phyloP scores from a whole-genome alignment of 2,329 filamentous ascomycete genomes.

The Waltergamsia citrina region DNA sequence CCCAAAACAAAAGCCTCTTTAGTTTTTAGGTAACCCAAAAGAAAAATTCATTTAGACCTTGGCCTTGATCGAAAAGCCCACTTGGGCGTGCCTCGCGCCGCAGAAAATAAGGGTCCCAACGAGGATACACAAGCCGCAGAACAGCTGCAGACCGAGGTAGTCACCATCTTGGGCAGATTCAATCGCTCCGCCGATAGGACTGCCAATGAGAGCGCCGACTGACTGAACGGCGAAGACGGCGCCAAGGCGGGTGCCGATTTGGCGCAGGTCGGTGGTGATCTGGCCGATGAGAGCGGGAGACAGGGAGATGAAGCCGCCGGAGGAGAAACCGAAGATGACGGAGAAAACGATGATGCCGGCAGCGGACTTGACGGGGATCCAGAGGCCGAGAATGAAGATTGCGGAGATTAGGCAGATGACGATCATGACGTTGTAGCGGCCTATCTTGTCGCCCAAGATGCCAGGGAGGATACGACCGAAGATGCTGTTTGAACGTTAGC shows the following conservation, averaged over 20 bases:
- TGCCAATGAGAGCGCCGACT: constrained; percentile 56
- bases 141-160: constrained; percentile 54
- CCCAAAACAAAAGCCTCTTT: too few species aligned
- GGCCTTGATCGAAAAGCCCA: constrained; percentile 19
- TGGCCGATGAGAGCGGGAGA: constrained; percentile 57
- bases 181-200: constrained; percentile 58
- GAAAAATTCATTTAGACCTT: constrained; percentile 17
- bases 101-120: constrained; percentile 16
- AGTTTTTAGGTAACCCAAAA: too few species aligned
- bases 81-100: constrained; percentile 21
- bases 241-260: constrained; percentile 62
- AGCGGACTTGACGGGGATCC: constrained; percentile 38
- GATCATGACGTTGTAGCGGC: constrained; percentile 39
- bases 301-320: constrained; percentile 56
- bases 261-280: constrained; percentile 57
- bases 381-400: constrained; percentile 35
- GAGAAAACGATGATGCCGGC: constrained; percentile 54
- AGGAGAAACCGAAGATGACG: constrained; percentile 60
- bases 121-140: constrained; percentile 45
- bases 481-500: constrained; percentile 23
- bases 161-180: constrained; percentile 38
- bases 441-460: constrained; percentile 32
- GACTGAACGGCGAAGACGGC: constrained; percentile 51
- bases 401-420: constrained; percentile 39
- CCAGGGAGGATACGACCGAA: constrained; percentile 42